Base-by-base conservation (phyloP, 1,284 basidiomycete species). In the Cryptococcus floricola region DNA sequence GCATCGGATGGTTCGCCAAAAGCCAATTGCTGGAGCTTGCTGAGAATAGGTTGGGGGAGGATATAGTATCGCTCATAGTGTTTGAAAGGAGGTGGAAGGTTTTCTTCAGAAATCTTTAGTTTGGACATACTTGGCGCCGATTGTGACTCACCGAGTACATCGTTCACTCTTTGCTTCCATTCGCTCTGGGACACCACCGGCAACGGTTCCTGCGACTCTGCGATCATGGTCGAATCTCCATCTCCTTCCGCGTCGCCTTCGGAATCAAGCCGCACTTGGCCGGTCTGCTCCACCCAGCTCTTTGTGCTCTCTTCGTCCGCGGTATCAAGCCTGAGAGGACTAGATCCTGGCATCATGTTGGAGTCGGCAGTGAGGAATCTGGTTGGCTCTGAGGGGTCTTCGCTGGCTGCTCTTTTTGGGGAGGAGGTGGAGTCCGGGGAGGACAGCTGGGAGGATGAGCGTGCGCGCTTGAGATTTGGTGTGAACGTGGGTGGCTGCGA, bases 391-490 rank as follows among this genome's bases (percentile, higher is more conserved):
- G 53, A 68, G 31, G 64, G 58, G 50, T 76, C 73, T 58, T 77
- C 75, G 3, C 74, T 76, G 10, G 69, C 70, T 8, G 75, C 72
- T 42, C 74, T 61, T 65, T 77, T 76, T 2, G 73, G 69, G 12
- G 69, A 70, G 8, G 68, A 71, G 4, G 57, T 58, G 3, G 66
- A 62, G 16, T 65, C 58, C 1, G 69, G 70, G 3, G 65, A 67
- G n/a, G 65, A 56, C 5, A 69, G 65, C 38, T 66, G 61, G 5
- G 65, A 65, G 23, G 57, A 63, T 28, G 66, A 58, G 19, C 69
- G 60, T 23, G 66, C 67, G 52, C 70, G 58, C 61, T 72, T 72
- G 19, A 70, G 56, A 18, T 46, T 34, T 25, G 50, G 19, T 37
- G 43, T 13, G 27, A 18, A 18, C 6, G 27, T 45, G 51, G 27